Evolutionary conservation across 1,284 basidiomycete genomes (phyloP), one percentile per base, ranked within the genome.

Genomic region (Ceratobasidium sp.): DNA sequence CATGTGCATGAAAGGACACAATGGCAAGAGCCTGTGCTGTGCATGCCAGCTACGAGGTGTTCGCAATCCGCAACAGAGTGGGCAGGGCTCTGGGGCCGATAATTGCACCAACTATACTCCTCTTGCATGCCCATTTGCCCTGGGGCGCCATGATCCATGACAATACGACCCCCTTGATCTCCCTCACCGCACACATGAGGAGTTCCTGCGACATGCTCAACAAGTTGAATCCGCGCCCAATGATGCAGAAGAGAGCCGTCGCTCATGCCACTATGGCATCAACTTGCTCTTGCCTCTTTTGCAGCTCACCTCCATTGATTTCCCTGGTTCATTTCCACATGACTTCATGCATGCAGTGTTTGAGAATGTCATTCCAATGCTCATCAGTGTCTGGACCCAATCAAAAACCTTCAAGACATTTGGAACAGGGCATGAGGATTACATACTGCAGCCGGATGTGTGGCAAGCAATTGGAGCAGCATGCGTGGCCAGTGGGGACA

Each of bases 301-400:
- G 5, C 29, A 47, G 15, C 3, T 68, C 0, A 35, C 64, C 5
- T 13, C 34, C 17, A 17, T 72, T 25, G 3, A 49, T 5, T 72
- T 70, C 45, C 71, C 71, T 0, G 27, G 22, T n/a, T 71, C 65
- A 2, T 72, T 70, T 40, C 71, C 71, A 10, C 68, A 62, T 32
- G 69, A 72, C 29, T 70, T 70, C 49, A 72, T 72, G 71, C 71
- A 72, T 45, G 32, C 49, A 6, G 45, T 69, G 8, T 64, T 72
- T 20, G 57, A 72, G 29, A 72, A 72, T 35, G 17, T 72, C 7
- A 50, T 70, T 1, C 54, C 60, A 17, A 54, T 40, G 17, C 55
- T 70, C n/a, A 25, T 69, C 12, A 27, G 42, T 13, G 42, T 70
- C 20, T 68, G 69, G 52, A 42, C 65, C 8, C 45, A 13, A 15